These are phyloP conservation scores for Erodium moschatum DNA, from an alignment of 441 rosid genomes.

Conservation along the genomic window DNA sequence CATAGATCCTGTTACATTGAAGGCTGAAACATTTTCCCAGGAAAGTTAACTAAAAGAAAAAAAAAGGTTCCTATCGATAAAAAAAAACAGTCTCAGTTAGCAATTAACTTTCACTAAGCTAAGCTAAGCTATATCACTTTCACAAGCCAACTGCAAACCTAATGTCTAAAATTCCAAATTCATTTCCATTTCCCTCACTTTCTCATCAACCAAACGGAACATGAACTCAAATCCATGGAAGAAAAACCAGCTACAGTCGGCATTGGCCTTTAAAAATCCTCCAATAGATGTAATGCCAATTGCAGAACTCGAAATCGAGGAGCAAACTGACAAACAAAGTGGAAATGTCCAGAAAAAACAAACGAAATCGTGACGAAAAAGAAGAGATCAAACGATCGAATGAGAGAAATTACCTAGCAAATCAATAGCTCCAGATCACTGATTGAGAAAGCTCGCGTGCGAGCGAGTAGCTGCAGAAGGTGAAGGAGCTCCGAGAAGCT, in stretches of 20 bases:
- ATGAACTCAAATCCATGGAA: not conserved
- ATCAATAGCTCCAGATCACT: not conserved
- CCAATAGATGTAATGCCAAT: not conserved
- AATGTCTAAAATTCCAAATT: not conserved
- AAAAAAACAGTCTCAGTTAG: not conserved
- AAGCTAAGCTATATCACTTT: not conserved
- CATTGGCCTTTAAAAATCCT: not conserved
- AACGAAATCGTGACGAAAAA: not conserved
- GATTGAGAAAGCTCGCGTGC: not conserved
- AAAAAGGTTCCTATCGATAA: not conserved
- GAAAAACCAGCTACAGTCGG: not conserved
- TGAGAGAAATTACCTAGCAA: conserved; percentile 4
- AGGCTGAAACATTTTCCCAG: not conserved
- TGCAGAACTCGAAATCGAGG: not conserved
- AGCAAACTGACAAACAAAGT: not conserved
- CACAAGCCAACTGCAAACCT: not conserved
- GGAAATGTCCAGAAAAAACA: not conserved
- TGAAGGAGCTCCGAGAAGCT: not conserved
- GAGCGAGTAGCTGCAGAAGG: not conserved
- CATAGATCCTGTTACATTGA: not conserved
- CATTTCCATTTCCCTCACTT: not conserved
- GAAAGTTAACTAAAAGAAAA: not conserved
- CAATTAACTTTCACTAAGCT: not conserved
- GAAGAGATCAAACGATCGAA: not conserved
- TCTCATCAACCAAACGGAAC: conserved; percentile 16